Evolutionary conservation across 768 basidiomycete genomes (phyloP), one percentile per base, ranked within the genome.

Genomic region (Calocybe indica): DNA sequence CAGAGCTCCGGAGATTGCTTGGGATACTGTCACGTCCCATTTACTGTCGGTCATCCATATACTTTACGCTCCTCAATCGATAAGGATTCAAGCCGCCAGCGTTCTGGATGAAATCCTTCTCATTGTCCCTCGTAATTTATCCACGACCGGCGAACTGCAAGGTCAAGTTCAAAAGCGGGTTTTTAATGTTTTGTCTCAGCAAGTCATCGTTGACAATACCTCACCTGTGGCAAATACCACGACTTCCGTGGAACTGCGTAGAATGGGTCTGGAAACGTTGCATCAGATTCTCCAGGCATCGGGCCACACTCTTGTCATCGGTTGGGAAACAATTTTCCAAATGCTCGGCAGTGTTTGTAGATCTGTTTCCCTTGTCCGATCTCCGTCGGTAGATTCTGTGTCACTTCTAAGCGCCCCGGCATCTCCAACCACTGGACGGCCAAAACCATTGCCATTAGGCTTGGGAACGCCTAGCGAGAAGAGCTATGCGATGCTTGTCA

Each of bases 291-390:
- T 99, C 7, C 90, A 97, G 60, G 82, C 84, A 1, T 89, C 91
- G 0, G 95, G 91, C 0, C 92, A 97, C 63, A 92, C 92, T 0
- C 73, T 99, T 1, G 79, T 93, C 6, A 80, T 88, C 10, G 95
- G 96, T 0, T 99, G 95, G 95, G 85, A 88, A 55, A 86, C 75
- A 0, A 92, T 97, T 55, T 97, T 98, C 62, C 80, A 85, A 53
- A 93, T 97, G 79, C 73, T 99, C 5, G 81, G 82, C 37, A 92
- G 89, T 49, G 90, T 96, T 7, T 97, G 93, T 63, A 78, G 77
- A 42, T 75, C 85, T 1, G 63, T 70, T 0, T 51, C 69, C 1
- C 65, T 67, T 4, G 43, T 57, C 13, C 63, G 65, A 28, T 60
- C 68, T n/a, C 49, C 52, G 4, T 67, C 71, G 3, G 54, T 63